Evolutionary conservation across 345 rosid species (phyloP).

Genomic region (Euphorbia tirucalli): DNA sequence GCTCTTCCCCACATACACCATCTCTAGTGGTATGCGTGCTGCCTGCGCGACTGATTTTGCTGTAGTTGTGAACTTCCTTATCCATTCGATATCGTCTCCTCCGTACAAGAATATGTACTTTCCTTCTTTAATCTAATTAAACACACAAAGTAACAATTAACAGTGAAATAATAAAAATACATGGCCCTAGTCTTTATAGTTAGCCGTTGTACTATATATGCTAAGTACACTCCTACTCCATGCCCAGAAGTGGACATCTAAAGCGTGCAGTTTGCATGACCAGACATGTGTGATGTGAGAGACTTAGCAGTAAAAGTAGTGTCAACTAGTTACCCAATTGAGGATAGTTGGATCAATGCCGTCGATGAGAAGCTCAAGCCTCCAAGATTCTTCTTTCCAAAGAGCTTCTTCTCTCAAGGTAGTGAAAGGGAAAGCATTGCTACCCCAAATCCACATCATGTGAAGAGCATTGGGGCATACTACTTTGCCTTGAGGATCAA

Average conservation of each 20-base stretch:
- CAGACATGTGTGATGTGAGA: too few relatives aligned
- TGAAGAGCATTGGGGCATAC: constrained; percentile 82
- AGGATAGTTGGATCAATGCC: constrained; percentile 69
- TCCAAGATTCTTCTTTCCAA: constrained; percentile 75
- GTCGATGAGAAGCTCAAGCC: constrained; percentile 74
- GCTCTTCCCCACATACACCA: constrained; percentile 82
- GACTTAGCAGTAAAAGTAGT: too few relatives aligned
- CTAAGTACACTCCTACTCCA: too few relatives aligned
- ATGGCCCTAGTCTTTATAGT: too few relatives aligned
- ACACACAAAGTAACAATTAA: not conserved
- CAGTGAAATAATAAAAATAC: too few relatives aligned
- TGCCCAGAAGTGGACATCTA: too few relatives aligned
- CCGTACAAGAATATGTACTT: constrained; percentile 91
- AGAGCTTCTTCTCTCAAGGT: constrained; percentile 69
- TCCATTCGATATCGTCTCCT: constrained; percentile 80
- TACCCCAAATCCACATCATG: constrained; percentile 99
- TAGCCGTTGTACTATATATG: too few relatives aligned
- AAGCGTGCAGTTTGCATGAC: too few relatives aligned
- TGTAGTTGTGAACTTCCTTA: constrained; percentile 54
- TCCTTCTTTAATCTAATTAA: constrained; percentile 57
- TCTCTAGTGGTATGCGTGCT: constrained; percentile 59
- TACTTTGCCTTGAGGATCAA: constrained; percentile 83
- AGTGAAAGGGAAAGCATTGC: constrained; percentile 89
- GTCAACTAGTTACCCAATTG: constrained; percentile 70
- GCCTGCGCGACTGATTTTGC: constrained; percentile 57